A percentile compares a stretch with the other conserved stretches of the same genome.
phyloP scores from a whole-genome alignment of 768 basidiomycete species.

The Tubosaeta sp. region DNA sequence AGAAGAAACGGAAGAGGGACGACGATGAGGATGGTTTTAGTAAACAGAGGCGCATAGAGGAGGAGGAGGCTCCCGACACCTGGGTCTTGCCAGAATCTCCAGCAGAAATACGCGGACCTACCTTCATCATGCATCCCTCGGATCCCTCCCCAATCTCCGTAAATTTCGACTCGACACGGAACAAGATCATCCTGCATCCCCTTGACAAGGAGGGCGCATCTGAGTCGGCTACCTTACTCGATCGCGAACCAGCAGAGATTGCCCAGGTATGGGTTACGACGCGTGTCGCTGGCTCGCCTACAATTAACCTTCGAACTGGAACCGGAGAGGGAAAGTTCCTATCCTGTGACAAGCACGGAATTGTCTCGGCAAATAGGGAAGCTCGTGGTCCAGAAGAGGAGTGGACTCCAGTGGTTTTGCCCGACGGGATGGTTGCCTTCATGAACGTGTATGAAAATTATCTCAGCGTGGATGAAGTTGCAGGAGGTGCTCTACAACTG shows the following conservation, averaged over 20 bases:
- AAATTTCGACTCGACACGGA: conserved; percentile 74
- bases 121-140: conserved; percentile 79
- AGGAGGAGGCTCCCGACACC: conserved; percentile 64
- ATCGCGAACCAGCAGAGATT: conserved; percentile 74
- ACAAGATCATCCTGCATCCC: conserved; percentile 60
- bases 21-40: conserved; percentile 41
- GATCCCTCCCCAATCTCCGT: conserved; percentile 73
- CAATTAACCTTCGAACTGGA: conserved; percentile 83
- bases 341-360: conserved; percentile 80
- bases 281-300: conserved; percentile 76
- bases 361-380: conserved; percentile 81
- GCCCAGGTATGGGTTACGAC: conserved; percentile 91
- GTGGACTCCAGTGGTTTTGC: conserved; percentile 80
- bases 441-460: conserved; percentile 90
- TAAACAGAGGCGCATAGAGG: conserved; percentile 47
- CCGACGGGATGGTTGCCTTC: conserved; percentile 84
- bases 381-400: conserved; percentile 93
- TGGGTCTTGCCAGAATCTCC: conserved; percentile 76
- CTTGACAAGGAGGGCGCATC: conserved; percentile 57
- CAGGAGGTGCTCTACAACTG: conserved; percentile 73
- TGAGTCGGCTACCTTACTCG: conserved; percentile 46
- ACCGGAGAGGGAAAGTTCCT: conserved; percentile 89
- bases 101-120: conserved; percentile 80
- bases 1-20: conserved; percentile 77
- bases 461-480: conserved; percentile 79